Base-by-base conservation (phyloP, 345 rosid genomes). In the Ailanthus altissimus region DNA sequence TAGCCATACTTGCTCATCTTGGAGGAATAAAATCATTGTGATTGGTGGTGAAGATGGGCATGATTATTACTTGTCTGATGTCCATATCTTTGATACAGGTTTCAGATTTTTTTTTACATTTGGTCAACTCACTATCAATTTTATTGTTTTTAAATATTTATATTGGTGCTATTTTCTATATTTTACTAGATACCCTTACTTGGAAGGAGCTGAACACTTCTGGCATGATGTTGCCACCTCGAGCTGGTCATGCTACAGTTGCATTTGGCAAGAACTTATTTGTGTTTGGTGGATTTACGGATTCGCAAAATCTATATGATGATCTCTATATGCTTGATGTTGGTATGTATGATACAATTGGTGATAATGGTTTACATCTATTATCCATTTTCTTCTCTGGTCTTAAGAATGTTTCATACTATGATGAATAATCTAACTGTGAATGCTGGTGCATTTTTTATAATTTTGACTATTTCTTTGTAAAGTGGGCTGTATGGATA, bases 41-140 rank as follows among this genome's bases (percentile, higher is more conserved):
- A 84, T 94, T 77, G 99, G 99, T 58, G 99, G 99, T 62, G 99
- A 96, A 91, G 97, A 96, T 88, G 95, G 90, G 28, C 90, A 86
- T 81, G 99, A 96, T 87, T 91, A 86, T 81, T 96, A 94, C 81
- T 80, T 94, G 82, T 92, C 97, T 21, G 99, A 96, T 87, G 99
- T 92, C 60, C 95, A 96, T 83, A 81, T 96, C 73, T 91, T 96
- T 83, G 97, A 96, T 83, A 81, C 99, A 89, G 98, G 99, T 93
- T 68, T 78, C 15, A 53, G 45, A 32, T 70, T 72, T 78, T 73
- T n/a, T 20, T 65, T 47, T 36, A 36, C 9, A 51, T 36, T 0
- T 56, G 10, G 49, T 21, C 60, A 42, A 61, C 32, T 49, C n/a
- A 28, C 42, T 3, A 47, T 69, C 47, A 10, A 23, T 46, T 18